Evolutionary conservation across 2,329 filamentous ascomycete genomes (phyloP), one percentile per base, ranked within the genome.

Genomic region (Verticillium albo-atrum): DNA sequence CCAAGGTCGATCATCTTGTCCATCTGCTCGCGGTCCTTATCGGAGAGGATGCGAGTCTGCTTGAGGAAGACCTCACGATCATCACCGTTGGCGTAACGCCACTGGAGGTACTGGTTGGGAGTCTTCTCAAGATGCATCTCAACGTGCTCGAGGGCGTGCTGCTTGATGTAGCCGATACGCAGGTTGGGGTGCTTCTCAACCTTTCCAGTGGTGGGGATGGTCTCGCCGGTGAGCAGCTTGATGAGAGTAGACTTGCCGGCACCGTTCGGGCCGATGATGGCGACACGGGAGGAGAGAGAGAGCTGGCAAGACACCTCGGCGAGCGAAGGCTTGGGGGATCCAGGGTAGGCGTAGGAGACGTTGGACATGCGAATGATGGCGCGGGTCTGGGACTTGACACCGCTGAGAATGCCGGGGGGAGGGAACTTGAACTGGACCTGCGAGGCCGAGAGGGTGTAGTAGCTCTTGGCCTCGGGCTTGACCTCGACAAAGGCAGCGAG

Each of bases 111-210:
- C 77, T 99, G 95, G 74, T 97, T 98, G 47, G 95, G 95, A 0
- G 95, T 99, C 86, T 99, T 99, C 77, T 99, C 95, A 67, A 98
- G 82, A 72, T 99, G 95, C 94, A 97, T 97, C 79, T 99, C 94
- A 12, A 99, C 95, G 85, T 99, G 95, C 82, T 99, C 95, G 14
- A 99, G 84, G 52, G 95, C 95, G 76, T 99, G 95, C 80, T 99
- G 95, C 81, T 98, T 98, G 81, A 99, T 98, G 81, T 99, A 99
- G 58, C 95, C 95, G 69, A 99, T 97, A 82, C 95, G 93, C 71
- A 99, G 79, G 75, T 99, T 99, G 66, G 95, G 95, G 75, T 99
- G 95, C 82, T 98, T 98, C 82, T 98, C 93, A 26, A 99, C 95
- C 72, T 88, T 91, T 64, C 95, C 95, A 23, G 77, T 77, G 63